Conservation (phyloP, 192 early-diverging fungal species). For the Coemansia nantahalensis region DNA sequence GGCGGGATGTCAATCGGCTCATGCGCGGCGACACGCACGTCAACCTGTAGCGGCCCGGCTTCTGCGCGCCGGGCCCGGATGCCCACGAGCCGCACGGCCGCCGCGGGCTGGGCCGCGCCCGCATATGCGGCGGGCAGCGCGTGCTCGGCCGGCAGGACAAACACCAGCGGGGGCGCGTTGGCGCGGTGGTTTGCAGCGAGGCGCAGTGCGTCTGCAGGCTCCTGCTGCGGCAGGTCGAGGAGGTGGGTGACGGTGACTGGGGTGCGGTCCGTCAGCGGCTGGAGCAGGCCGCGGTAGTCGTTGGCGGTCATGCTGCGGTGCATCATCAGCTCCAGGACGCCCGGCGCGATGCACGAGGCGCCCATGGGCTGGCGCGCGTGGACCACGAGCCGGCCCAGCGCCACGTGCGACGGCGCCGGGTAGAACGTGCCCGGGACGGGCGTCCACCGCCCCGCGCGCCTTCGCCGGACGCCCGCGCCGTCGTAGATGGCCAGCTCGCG, state of each 20-base stretch:
- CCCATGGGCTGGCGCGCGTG: constrained; percentile 40
- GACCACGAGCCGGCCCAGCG: constrained; percentile 21
- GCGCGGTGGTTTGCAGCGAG: constrained; percentile 9
- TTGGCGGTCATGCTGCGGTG: constrained; percentile 45
- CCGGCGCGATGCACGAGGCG: constrained; percentile 14
- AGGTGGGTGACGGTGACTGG: constrained; percentile 20
- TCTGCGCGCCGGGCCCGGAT: constrained; percentile 2
- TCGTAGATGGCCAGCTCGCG: constrained; percentile 29
- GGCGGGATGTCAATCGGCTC: neutral
- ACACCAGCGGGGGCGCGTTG: constrained; percentile 34
- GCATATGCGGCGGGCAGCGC: neutral
- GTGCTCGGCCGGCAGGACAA: constrained; percentile 9
- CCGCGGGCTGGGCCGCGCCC: neutral
- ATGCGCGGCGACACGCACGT: constrained; percentile 6
- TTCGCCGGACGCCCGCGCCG: constrained; percentile 20
- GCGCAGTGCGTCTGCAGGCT: neutral
- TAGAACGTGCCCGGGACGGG: constrained; percentile 43
- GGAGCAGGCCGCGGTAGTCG: constrained; percentile 38
- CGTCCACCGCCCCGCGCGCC: constrained; percentile 20
- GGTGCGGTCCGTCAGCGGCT: constrained; percentile 16
- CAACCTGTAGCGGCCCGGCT: neutral
- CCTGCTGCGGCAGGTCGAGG: constrained; percentile 11
- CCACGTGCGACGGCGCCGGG: constrained; percentile 29
- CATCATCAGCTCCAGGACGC: constrained; percentile 31
- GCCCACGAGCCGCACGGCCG: constrained; percentile 24